A percentile compares a stretch with the other conserved stretches of the same genome.
phyloP scores from a whole-genome alignment of 106 monocot species.

The Dioscorea dumetorum region DNA sequence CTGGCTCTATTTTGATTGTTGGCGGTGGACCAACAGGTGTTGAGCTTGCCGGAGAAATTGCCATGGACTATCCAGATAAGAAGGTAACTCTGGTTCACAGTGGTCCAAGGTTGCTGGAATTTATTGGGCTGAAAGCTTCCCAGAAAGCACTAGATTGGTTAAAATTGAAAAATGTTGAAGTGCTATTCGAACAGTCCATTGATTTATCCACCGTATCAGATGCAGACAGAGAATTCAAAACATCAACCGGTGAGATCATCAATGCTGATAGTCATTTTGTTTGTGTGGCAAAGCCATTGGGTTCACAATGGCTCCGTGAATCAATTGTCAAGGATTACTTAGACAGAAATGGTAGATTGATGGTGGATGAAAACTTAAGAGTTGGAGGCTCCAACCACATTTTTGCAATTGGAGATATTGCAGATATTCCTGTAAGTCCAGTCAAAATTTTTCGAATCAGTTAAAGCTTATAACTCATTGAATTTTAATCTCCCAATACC shows the following conservation, averaged over 20 bases:
- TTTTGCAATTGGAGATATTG: constrained; percentile 34
- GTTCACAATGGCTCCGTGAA: constrained; percentile 26
- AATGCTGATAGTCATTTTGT: constrained; percentile 29
- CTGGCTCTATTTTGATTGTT: constrained; percentile 19
- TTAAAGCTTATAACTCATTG: too few species aligned
- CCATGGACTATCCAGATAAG: constrained; percentile 19
- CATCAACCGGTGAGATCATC: constrained; percentile 27
- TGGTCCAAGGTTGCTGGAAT: constrained; percentile 26
- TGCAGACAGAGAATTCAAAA: constrained; percentile 5
- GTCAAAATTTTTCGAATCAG: neutral
- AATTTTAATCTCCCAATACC: too few species aligned
- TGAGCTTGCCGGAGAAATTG: constrained; percentile 45
- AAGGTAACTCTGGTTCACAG: constrained; percentile 38
- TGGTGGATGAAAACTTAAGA: constrained; percentile 30
- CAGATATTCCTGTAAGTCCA: constrained; percentile 17
- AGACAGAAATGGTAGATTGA: constrained; percentile 11
- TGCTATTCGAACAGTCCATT: constrained; percentile 31
- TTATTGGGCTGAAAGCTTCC: constrained; percentile 21
- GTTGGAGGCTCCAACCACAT: constrained; percentile 24
- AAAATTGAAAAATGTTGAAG: constrained; percentile 27
- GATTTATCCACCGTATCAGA: constrained; percentile 14
- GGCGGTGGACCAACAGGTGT: constrained; percentile 44
- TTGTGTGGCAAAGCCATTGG: constrained; percentile 17
- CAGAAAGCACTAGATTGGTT: constrained; percentile 36
- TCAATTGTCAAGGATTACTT: constrained; percentile 26